phyloP scores from a whole-genome alignment of 345 rosid genomes.

The Populus ilicifolia region DNA sequence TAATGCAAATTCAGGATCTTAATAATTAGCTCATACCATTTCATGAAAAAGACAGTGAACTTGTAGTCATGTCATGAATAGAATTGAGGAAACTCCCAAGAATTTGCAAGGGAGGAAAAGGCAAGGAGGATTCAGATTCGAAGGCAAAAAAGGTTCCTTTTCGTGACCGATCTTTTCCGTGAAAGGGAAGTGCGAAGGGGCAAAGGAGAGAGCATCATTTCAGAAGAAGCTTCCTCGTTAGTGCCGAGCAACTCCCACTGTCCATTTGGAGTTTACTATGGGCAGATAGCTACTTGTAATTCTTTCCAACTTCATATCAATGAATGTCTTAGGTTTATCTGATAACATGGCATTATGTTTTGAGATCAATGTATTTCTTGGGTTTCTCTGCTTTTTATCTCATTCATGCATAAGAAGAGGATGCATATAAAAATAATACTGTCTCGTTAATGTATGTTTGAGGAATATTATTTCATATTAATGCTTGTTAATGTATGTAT shows the following conservation, averaged over 20 bases:
- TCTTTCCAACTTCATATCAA: not conserved
- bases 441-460: too few relatives aligned
- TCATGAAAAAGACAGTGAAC: not conserved
- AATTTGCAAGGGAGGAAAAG: not conserved
- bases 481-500: too few relatives aligned
- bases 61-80: not conserved
- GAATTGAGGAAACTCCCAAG: not conserved
- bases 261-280: not conserved
- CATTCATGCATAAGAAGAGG: too few relatives aligned
- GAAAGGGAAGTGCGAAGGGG: not conserved
- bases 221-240: constrained; percentile 20
- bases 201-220: constrained; percentile 9
- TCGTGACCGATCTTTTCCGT: not conserved
- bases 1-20: not conserved
- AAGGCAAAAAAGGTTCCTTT: constrained; percentile 1
- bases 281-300: not conserved
- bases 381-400: too few relatives aligned
- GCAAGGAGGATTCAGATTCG: constrained; percentile 7
- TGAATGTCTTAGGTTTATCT: too few relatives aligned
- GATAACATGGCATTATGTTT: too few relatives aligned
- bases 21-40: not conserved
- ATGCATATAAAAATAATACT: too few relatives aligned
- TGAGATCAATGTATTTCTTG: too few relatives aligned
- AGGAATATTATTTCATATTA: too few relatives aligned
- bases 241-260: not conserved